Evolutionary conservation across 306 rosid genomes (phyloP), one percentile per base, ranked within the genome.

Genomic region (Cucurbita pepo): DNA sequence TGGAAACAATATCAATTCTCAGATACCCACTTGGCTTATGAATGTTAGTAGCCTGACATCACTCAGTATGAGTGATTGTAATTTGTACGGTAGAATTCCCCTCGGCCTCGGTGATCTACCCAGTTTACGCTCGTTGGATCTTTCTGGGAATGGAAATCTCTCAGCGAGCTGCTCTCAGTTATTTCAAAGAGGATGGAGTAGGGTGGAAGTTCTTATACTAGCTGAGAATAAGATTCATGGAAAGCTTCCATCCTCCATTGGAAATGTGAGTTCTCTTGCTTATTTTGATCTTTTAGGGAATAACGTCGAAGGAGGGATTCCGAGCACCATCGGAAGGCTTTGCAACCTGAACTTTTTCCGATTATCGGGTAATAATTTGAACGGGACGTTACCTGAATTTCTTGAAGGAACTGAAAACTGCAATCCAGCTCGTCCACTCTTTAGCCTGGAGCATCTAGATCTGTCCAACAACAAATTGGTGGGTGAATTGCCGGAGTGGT

Each of bases 11-110:
- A 52, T 83, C 37, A 40, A 59, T 5, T 86, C 84, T 30, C 76
- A 56, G 30, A 70, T 86, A 54, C 90, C 86, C 6, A 47, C 53
- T 65, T 83, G 90, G 86, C 75, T 83, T 72, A 66, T 61, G 18
- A 80, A 80, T 38, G 74, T 82, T 18, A 84, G 71, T 77, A 82
- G 78, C 77, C 54, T 86, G 47, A 56, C 47, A 14, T 15, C 52
- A 22, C 41, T 82, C 51, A 76, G 72, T 69, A 59, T 84, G 21
- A 74, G 82, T 15, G 0, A 1, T 1, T 63, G 40, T 37, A 10
- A 21, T 52, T 41, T 86, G 41, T 62, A 76, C 76, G 90, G 85
- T 74, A 82, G 79, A 70, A 82, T 86, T 55, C 86, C 88, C 19
- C 90, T 82, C 10, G 82, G 81, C 11, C 77, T 84, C 0, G 5